A percentile compares a stretch with the other conserved stretches of the same genome.
Evolutionary conservation across 495 filamentous ascomycete genomes (phyloP).

Genomic region (Apiosordaria backusii): DNA sequence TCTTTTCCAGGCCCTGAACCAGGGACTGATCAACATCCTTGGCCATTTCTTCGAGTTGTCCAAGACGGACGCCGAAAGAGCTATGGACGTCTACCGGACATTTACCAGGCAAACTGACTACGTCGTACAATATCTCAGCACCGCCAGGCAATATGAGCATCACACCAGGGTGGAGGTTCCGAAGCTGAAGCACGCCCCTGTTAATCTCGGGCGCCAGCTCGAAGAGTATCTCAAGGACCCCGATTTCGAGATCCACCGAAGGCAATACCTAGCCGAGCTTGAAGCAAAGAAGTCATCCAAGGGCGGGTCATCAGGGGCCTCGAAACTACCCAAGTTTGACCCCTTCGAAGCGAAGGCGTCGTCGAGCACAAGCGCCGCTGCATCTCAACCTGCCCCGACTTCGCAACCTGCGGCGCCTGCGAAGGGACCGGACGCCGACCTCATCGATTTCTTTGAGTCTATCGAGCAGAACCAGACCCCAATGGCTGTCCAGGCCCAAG

Average conservation of each 20-base stretch:
- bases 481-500: slow-evolving; percentile 48
- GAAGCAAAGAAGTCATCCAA: slow-evolving; percentile 65
- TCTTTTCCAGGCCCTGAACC: slow-evolving; percentile 93
- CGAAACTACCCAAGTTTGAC: slow-evolving; percentile 15
- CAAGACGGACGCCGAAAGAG: slow-evolving; percentile 84
- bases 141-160: slow-evolving; percentile 84
- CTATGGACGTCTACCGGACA: slow-evolving; percentile 86
- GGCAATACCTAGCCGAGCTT: slow-evolving; percentile 84
- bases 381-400: slow-evolving; percentile 20
- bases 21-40: slow-evolving; percentile 95
- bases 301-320: slow-evolving; percentile 33
- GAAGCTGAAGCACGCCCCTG: slow-evolving; percentile 95
- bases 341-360: slow-evolving; percentile 37
- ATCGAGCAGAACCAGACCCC: slow-evolving; percentile 91
- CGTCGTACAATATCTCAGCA: slow-evolving; percentile 84
- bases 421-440: slow-evolving; percentile 68
- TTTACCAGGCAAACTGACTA: slow-evolving; percentile 91
- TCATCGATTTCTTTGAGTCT: slow-evolving; percentile 98
- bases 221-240: slow-evolving; percentile 95
- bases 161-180: slow-evolving; percentile 91
- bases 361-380: slow-evolving; percentile 30
- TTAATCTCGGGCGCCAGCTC: slow-evolving; percentile 79
- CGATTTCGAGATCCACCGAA: slow-evolving; percentile 90
- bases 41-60: slow-evolving; percentile 99
- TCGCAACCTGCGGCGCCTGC: slow-evolving; percentile 31